Evolutionary conservation across 345 rosid genomes (phyloP), one percentile per base, ranked within the genome.

Genomic region (Pistacia vera): DNA sequence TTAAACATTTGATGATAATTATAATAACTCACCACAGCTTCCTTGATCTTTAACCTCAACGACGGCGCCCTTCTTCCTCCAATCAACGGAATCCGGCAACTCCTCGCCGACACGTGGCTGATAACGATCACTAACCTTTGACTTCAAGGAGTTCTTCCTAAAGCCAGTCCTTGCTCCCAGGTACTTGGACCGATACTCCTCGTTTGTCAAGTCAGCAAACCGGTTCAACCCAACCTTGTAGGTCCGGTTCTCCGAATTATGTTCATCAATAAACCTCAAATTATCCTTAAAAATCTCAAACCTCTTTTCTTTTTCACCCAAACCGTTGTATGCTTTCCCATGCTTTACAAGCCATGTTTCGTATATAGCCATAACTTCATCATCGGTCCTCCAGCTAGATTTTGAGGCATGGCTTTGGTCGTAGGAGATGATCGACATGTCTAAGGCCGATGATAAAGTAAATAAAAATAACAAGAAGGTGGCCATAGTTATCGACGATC

Each of bases 121-220:
- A 72, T 89, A 92, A 11, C 94, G 89, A 54, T 83, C 78, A 63
- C 89, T 84, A 41, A 74, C 68, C 81, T 83, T 90, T 5, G 84
- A 41, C 58, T 79, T 65, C 58, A 68, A 54, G 63, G 76, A 78
- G 76, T 84, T 88, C 78, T 70, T 84, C 55, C 18, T 80, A 38
- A 60, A 57, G 22, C 75, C 80, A 13, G 66, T 66, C 86, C 85
- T 85, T 35, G 81, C 69, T n/a, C 99, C 97, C 64, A 93, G 77
- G 63, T 87, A 91, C 71, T 48, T 83, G 68, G 91, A 81, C 78
- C 94, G 90, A 88, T 88, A 96, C 92, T 96, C 99, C 58, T 93
- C 97, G 81, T 93, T 92, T 70, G 95, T 90, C 66, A 96, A 78
- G 80, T 96, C 98, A 44, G 99, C 97, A 55, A 96, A 96, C 83